phyloP scores from a whole-genome alignment of 805 yeast genomes.

The Kluyveromyces wickerhamii region DNA sequence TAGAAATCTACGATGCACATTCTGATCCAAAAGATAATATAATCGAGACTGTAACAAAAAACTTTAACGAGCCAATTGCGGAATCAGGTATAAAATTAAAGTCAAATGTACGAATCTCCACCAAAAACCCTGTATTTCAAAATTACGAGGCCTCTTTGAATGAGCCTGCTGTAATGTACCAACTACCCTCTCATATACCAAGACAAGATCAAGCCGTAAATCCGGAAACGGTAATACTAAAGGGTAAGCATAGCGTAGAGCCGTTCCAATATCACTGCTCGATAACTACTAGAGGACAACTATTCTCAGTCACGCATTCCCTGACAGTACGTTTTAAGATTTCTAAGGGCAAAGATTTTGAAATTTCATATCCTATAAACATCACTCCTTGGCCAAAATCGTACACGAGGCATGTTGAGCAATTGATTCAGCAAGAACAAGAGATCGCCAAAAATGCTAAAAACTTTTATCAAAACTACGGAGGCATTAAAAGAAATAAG shows the following conservation, averaged over 20 bases:
- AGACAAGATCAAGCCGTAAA: slow-evolving; percentile 5
- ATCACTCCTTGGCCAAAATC: slow-evolving; percentile 45
- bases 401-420: slow-evolving; percentile 41
- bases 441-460: slow-evolving; percentile 35
- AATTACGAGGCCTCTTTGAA: slow-evolving; percentile 28
- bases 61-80: slow-evolving; percentile 23
- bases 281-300: slow-evolving; percentile 42
- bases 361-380: slow-evolving; percentile 42
- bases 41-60: slow-evolving; percentile 30
- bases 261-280: slow-evolving; percentile 39
- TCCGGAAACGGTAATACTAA: slow-evolving; percentile 21
- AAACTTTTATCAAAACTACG: slow-evolving; percentile 29
- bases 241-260: slow-evolving; percentile 22
- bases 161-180: slow-evolving; percentile 22
- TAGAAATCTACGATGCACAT: slow-evolving; percentile 42
- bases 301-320: slow-evolving; percentile 47
- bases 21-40: slow-evolving; percentile 41
- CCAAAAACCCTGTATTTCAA: slow-evolving; percentile 24
- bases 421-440: slow-evolving; percentile 47
- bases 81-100: slow-evolving; percentile 23
- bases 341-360: slow-evolving; percentile 42
- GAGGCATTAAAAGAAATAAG: slow-evolving; percentile 29
- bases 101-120: slow-evolving; percentile 19
- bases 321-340: slow-evolving; percentile 42
- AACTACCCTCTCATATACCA: slow-evolving; percentile 12